Conservation (phyloP, 1,284 basidiomycete genomes). For the Mycena citricolor region DNA sequence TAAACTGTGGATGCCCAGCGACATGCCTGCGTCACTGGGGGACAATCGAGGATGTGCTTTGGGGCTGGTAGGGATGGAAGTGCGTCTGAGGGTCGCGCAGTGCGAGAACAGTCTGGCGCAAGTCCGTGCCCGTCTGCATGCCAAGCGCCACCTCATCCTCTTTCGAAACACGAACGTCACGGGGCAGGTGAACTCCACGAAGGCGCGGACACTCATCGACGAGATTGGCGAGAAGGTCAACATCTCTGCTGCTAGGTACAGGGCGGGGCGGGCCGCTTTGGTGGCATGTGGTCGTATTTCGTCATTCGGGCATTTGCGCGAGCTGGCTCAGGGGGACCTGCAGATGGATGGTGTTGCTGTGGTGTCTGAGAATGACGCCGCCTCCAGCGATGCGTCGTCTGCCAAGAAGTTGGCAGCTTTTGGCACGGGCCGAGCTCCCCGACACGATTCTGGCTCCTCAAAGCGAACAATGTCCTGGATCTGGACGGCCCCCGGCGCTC, state of each 20-base stretch:
- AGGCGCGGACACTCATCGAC: conserved; percentile 7
- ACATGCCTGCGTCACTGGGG: conserved; percentile 1
- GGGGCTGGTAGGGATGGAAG: conserved; percentile 7
- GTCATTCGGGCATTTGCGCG: not conserved
- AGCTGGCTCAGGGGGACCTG: conserved; percentile 1
- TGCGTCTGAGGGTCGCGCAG: conserved; percentile 1
- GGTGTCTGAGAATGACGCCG: conserved; percentile 1
- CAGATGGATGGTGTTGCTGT: conserved; percentile 3
- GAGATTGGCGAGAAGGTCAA: not conserved
- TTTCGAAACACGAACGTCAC: conserved; percentile 12
- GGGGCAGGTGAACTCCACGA: conserved; percentile 10
- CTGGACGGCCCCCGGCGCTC: not conserved
- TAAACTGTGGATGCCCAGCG: conserved; percentile 16
- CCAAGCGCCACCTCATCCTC: conserved; percentile 7
- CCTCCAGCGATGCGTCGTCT: conserved; percentile 1
- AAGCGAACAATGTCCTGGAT: conserved; percentile 15
- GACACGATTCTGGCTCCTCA: conserved; percentile 1
- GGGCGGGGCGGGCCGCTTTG: conserved; percentile 2
- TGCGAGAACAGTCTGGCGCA: conserved; percentile 5
- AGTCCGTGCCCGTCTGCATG: conserved; percentile 8
- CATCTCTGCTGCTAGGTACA: conserved; percentile 1
- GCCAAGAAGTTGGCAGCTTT: conserved; percentile 3
- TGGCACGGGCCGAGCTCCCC: not conserved
- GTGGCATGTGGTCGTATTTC: not conserved
- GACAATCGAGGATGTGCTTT: no score